Evolutionary conservation across 148 eudicot genomes (phyloP), one percentile per base, ranked within the genome.

Genomic region (Rhododendron vialii): DNA sequence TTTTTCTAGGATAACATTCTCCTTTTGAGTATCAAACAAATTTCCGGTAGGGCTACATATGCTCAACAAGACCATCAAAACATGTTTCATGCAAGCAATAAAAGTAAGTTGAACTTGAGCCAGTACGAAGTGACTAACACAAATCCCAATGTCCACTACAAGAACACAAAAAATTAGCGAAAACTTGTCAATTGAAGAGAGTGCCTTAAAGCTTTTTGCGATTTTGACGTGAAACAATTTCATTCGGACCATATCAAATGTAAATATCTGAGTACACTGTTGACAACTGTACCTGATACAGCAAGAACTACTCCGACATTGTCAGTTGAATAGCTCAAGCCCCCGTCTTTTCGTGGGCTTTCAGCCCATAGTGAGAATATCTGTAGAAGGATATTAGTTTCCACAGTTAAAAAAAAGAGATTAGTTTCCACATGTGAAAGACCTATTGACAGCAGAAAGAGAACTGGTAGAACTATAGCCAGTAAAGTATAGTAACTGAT

Each of bases 341-440:
- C 95, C 41, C 94, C 94, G 18, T 89, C 71, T 76, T 86, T 90
- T 80, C 83, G 88, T 20, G 94, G 94, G 86, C 94, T 93, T 79
- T 82, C 94, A 53, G 95, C 93, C 95, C 95, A 93, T 73, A 93
- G 77, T 82, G 94, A 91, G 83, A 93, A 92, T 83, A 93, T 92
- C 95, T 93, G 87, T 73, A 86, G 51, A 84, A 47, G 24, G 41
- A 85, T 3, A 67, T 26, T 26, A 67, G 74, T 67, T 67, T 3
- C 33, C 33, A 24, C 61, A 17, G 22, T 55, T 18, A 18, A 15
- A 17, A 14, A 13, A 55, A 5, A 55, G 51, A 85, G 6, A 67
- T 26, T 26, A 67, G 33, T 26, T 67, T 2, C 35, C 74, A 67
- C 12, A 3, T 26, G 5, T 67, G 33, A 11, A 67, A 67, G 15